These are phyloP conservation scores for Talaromyces rugulosus DNA, from an alignment of 2,329 filamentous ascomycete genomes.

Conservation along the genomic window DNA sequence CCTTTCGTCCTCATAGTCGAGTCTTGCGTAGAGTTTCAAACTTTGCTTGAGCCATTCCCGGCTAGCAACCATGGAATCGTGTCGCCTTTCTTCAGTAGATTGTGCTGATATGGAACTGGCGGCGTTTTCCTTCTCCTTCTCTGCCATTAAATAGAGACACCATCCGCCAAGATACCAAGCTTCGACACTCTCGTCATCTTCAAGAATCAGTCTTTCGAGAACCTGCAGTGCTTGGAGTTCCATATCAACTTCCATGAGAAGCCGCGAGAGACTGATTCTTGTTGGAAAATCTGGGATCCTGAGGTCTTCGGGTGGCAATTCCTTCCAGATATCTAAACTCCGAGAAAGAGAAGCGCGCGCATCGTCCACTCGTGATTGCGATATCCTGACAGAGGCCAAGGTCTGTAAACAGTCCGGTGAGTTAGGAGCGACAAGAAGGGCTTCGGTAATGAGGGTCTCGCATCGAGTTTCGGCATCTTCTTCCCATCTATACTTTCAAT, in stretches of 20 bases:
- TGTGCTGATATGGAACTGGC: constrained; percentile 31
- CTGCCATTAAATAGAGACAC: constrained; percentile 70
- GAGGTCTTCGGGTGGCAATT: constrained; percentile 66
- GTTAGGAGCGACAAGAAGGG: constrained; percentile 75
- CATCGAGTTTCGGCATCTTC: constrained; percentile 84
- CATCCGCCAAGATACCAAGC: constrained; percentile 96
- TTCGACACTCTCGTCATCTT: constrained; percentile 93
- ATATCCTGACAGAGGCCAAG: constrained; percentile 87
- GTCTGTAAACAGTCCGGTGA: constrained; percentile 92
- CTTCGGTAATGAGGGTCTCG: constrained; percentile 85
- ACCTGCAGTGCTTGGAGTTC: constrained; percentile 81
- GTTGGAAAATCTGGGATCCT: constrained; percentile 80
- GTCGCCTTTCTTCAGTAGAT: constrained; percentile 49
- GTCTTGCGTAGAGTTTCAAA: constrained; percentile 68
- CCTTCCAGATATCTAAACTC: constrained; percentile 79
- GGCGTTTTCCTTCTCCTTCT: constrained; percentile 42
- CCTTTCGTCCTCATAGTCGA: constrained; percentile 66
- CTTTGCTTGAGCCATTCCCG: constrained; percentile 80
- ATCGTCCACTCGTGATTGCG: constrained; percentile 74
- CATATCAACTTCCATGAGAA: constrained; percentile 87
- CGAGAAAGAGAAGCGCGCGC: constrained; percentile 72
- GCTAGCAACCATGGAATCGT: constrained; percentile 65
- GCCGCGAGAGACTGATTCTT: constrained; percentile 73
- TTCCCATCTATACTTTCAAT: constrained; percentile 56
- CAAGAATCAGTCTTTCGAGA: constrained; percentile 73